Evolutionary conservation across 192 early-diverging fungal species (phyloP), one percentile per base, ranked within the genome.

Genomic region (Coemansia sp.): DNA sequence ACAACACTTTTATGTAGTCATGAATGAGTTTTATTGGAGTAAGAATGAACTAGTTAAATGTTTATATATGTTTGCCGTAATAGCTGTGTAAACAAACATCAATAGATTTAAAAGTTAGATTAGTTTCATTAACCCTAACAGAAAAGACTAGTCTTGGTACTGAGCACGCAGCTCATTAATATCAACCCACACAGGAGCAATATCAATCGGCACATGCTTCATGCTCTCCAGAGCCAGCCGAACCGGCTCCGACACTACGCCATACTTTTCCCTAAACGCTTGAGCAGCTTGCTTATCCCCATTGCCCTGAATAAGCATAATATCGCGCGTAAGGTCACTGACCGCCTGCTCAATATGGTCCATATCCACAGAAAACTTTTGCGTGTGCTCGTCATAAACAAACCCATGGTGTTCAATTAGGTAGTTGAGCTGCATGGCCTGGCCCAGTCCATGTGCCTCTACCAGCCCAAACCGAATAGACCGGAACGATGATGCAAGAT

Each of bases 401-500:
- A 92, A 90, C 0, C 83, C 90, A 12, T 87, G 86, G n/a, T 85
- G 68, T 55, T 87, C 89, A 47, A 85, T 57, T 49, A 92, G 57
- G 59, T 88, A 92, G 55, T 85, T 85, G 57, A 90, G 75, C 70
- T 90, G 89, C 66, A 86, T 87, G 14, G 85, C 87, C 69, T 90
- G 90, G 38, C 90, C 90, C 59, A 85, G 53, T 0, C 88, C 89
- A 63, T 92, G 89, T 0, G 87, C 89, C 68, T 90, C 88, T 1
- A 76, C 78, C 37, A 90, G 83, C 7, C 88, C 90, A 57, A 92
- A 92, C 15, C 88, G 82, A 43, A 92, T 85, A 4, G 85, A 87
- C 24, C 88, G 74, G 69, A 92, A 89, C 3, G 90, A 85, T 19
- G 88, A 88, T 0, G 87, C 89, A 67, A 92, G 64, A 64, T 86